These are phyloP conservation scores for Phytophthora idaei DNA, from an alignment of 352 stramenopile species.

Conservation along the genomic window DNA sequence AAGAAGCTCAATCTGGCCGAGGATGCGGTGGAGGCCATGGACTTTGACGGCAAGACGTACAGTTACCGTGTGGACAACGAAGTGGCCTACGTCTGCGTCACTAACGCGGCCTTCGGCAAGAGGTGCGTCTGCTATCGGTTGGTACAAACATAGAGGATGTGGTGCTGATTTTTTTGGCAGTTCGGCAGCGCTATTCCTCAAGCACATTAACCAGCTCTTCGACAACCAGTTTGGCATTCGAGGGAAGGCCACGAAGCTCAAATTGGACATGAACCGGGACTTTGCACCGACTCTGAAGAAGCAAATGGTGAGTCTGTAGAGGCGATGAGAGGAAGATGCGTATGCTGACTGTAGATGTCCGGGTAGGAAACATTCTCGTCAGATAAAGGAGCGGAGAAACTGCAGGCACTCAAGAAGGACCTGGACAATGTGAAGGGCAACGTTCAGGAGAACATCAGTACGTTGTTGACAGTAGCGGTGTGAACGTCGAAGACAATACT, in stretches of 20 bases:
- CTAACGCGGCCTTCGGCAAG: constrained; percentile 80
- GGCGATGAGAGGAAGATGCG: not conserved
- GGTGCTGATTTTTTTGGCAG: constrained; percentile 33
- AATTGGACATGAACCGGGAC: constrained; percentile 87
- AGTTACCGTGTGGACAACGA: constrained; percentile 88
- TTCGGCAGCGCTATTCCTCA: constrained; percentile 81
- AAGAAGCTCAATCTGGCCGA: constrained; percentile 87
- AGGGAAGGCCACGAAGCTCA: constrained; percentile 88
- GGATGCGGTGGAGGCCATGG: constrained; percentile 77
- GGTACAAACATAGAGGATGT: not conserved
- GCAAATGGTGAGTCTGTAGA: constrained; percentile 63
- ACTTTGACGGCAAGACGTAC: constrained; percentile 83
- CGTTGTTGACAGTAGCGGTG: constrained; percentile 11
- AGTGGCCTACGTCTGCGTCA: constrained; percentile 87
- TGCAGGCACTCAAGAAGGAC: constrained; percentile 84
- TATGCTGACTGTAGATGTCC: constrained; percentile 13
- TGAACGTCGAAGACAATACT: constrained; percentile 1
- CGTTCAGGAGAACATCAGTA: constrained; percentile 87
- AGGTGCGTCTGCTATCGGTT: constrained; percentile 41
- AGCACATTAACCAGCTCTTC: constrained; percentile 88
- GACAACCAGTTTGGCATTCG: constrained; percentile 87
- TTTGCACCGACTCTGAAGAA: constrained; percentile 86
- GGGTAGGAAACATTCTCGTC: constrained; percentile 79
- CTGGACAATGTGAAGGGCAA: constrained; percentile 80
- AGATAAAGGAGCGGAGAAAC: constrained; percentile 71